A percentile compares a stretch with the other conserved stretches of the same genome.
Conservation (phyloP, 768 basidiomycete species). For the Mycena floridula region DNA sequence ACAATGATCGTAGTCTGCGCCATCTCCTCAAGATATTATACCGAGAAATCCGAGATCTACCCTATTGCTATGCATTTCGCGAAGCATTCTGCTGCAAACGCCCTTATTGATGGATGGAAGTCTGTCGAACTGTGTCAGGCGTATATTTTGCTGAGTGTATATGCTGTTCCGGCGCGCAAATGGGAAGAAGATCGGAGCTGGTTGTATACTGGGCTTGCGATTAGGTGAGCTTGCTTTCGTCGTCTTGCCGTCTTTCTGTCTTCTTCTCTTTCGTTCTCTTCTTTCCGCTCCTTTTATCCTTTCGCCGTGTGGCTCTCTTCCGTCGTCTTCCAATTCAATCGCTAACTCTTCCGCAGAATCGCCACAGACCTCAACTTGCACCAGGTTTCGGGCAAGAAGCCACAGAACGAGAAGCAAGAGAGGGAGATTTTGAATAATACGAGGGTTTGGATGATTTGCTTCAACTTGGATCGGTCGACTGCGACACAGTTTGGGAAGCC, state of each 20-base stretch:
- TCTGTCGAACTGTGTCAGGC: constrained; percentile 89
- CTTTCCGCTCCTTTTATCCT: too few species aligned
- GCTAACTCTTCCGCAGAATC: constrained; percentile 38
- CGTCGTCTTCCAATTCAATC: neutral
- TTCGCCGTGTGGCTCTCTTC: neutral
- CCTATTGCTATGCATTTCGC: constrained; percentile 88
- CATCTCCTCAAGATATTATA: constrained; percentile 75
- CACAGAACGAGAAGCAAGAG: constrained; percentile 69
- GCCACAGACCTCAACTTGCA: constrained; percentile 89
- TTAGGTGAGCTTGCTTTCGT: constrained; percentile 39
- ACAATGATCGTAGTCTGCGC: constrained; percentile 58
- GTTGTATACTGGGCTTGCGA: constrained; percentile 83
- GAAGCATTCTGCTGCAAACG: constrained; percentile 74
- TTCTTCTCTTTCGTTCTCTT: constrained; percentile 1
- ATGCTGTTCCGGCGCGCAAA: constrained; percentile 68
- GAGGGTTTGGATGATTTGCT: constrained; percentile 89
- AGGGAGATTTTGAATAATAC: constrained; percentile 81
- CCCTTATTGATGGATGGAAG: constrained; percentile 76
- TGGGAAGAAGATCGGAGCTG: constrained; percentile 93
- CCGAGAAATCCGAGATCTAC: constrained; percentile 77
- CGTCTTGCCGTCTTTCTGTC: too few species aligned
- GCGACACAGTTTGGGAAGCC: constrained; percentile 90
- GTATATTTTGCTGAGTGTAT: constrained; percentile 83
- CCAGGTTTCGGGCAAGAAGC: constrained; percentile 51
- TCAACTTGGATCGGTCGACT: constrained; percentile 81